Evolutionary conservation across 768 basidiomycete species (phyloP).

Genomic region (Serendipita sp.): DNA sequence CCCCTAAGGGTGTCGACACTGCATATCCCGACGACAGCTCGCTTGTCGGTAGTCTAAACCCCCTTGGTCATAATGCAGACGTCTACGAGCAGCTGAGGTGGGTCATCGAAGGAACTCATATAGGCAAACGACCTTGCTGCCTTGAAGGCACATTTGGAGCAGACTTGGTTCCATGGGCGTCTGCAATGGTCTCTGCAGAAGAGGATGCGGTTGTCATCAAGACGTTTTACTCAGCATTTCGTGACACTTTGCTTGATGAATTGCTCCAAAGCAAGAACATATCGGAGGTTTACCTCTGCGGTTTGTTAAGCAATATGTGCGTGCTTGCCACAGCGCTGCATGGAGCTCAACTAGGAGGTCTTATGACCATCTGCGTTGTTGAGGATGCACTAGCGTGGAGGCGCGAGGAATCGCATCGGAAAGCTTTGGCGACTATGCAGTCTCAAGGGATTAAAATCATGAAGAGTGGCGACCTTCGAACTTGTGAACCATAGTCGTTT

Average conservation of each 20-base stretch:
- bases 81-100: neutral
- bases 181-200: neutral
- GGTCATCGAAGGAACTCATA: slow-evolving; percentile 1
- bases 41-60: no score
- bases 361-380: neutral
- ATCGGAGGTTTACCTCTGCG: neutral
- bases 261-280: neutral
- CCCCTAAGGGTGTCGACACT: no score
- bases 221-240: neutral
- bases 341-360: neutral
- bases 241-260: neutral
- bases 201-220: neutral
- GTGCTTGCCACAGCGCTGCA: neutral
- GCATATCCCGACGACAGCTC: no score
- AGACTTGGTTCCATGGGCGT: neutral
- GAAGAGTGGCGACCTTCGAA: neutral
- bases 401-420: neutral
- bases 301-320: neutral
- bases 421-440: neutral
- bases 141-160: neutral
- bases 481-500: no score
- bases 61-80: no score
- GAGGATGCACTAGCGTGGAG: neutral
- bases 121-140: neutral
- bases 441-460: neutral